These are phyloP conservation scores for Monosporascus sp. DNA, from an alignment of 2,329 filamentous ascomycete species.

Conservation along the genomic window DNA sequence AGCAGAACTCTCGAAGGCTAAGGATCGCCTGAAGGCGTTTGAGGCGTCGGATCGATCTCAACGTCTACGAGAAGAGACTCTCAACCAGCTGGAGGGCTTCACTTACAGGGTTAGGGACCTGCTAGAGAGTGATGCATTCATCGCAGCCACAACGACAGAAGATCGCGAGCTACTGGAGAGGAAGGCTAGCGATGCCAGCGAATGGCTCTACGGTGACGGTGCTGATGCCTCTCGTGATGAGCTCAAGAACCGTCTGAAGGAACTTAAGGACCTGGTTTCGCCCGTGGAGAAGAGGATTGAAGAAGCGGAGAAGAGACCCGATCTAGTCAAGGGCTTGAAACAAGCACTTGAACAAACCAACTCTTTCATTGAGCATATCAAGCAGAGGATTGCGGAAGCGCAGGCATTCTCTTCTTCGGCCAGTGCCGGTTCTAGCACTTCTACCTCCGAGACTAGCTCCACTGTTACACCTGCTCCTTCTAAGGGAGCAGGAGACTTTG, in stretches of 20 bases:
- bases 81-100: conserved; percentile 90
- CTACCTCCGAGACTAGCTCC: conserved; percentile 34
- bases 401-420: conserved; percentile 54
- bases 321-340: conserved; percentile 60
- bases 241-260: conserved; percentile 70
- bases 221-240: conserved; percentile 68
- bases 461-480: conserved; percentile 42
- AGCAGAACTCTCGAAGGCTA: conserved; percentile 44
- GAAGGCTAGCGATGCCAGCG: conserved; percentile 63
- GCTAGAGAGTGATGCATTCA: conserved; percentile 70
- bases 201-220: conserved; percentile 90
- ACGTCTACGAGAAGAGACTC: conserved; percentile 70
- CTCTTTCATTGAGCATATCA: conserved; percentile 64
- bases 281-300: conserved; percentile 72
- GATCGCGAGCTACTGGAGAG: conserved; percentile 63
- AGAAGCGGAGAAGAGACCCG: conserved; percentile 67
- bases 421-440: conserved; percentile 40
- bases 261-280: conserved; percentile 69
- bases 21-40: conserved; percentile 75
- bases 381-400: conserved; percentile 63
- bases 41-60: conserved; percentile 78
- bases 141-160: conserved; percentile 61
- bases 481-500: conserved; percentile 49
- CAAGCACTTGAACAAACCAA: conserved; percentile 66
- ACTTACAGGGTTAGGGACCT: conserved; percentile 86